Evolutionary conservation across 2,329 filamentous ascomycete genomes (phyloP).

Genomic region (Pseudocercospora cruenta): DNA sequence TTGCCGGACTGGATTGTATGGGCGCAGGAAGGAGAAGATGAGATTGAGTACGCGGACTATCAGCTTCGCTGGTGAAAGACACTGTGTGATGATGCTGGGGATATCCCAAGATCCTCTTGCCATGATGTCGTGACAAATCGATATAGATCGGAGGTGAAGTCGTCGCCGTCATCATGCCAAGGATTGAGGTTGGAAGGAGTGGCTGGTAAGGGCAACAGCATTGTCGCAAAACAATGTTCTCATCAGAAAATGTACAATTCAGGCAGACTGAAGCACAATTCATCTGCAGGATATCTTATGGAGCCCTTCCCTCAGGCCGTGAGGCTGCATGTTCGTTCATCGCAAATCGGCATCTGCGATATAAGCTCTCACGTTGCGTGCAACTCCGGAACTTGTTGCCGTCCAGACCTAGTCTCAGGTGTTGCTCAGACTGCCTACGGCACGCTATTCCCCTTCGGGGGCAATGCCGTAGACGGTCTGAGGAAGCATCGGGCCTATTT

Average conservation of each 20-base stretch:
- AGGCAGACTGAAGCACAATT: neutral
- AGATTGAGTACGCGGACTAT: constrained; percentile 44
- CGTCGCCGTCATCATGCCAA: neutral
- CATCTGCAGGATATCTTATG: too few relatives aligned
- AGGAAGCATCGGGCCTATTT: too few relatives aligned
- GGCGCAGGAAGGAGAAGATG: constrained; percentile 68
- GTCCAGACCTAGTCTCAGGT: neutral
- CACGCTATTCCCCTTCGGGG: too few relatives aligned
- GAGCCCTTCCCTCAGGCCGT: too few relatives aligned
- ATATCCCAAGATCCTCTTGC: neutral
- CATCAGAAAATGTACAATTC: too few relatives aligned
- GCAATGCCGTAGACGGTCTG: too few relatives aligned
- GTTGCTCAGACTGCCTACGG: too few relatives aligned
- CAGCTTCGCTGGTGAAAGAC: constrained; percentile 44
- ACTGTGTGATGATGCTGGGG: constrained; percentile 15
- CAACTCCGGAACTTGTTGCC: neutral
- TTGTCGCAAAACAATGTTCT: too few relatives aligned
- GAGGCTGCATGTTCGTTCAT: too few relatives aligned
- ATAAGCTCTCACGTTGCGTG: too few relatives aligned
- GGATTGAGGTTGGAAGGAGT: neutral
- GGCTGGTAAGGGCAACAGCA: neutral
- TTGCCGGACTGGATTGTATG: constrained; percentile 58
- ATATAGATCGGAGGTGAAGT: neutral
- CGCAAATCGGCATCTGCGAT: too few relatives aligned
- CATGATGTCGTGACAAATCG: neutral